Percentiles rank a stretch among this genome's conserved stretches.
Evolutionary conservation across 2,329 filamentous ascomycete genomes (phyloP).

Genomic region (Talaromyces albobiverticillius): DNA sequence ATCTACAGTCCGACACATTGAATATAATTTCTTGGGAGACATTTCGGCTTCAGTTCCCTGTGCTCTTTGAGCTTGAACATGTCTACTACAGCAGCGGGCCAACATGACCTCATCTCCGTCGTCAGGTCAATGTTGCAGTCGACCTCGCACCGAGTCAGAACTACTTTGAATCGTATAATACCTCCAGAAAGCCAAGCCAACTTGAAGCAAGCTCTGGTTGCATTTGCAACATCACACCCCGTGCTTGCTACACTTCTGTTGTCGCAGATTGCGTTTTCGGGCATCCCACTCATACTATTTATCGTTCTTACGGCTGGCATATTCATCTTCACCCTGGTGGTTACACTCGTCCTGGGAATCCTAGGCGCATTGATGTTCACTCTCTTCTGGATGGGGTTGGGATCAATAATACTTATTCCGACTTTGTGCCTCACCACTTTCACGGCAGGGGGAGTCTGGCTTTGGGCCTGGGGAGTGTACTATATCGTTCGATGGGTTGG

Average conservation of each 20-base stretch:
- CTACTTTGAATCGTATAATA: slow-evolving; percentile 51
- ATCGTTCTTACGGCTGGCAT: slow-evolving; percentile 62
- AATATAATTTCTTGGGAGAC: neutral
- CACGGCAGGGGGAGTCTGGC: slow-evolving; percentile 10
- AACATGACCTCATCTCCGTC: slow-evolving; percentile 1
- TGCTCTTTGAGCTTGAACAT: neutral
- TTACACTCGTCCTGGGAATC: slow-evolving; percentile 57
- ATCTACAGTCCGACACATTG: neutral
- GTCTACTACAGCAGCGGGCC: neutral
- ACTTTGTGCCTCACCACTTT: slow-evolving; percentile 10
- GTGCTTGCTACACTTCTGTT: slow-evolving; percentile 67
- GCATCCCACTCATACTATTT: slow-evolving; percentile 68
- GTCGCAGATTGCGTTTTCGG: slow-evolving; percentile 62
- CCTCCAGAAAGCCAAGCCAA: slow-evolving; percentile 60
- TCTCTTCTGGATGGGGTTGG: slow-evolving; percentile 15
- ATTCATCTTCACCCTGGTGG: slow-evolving; percentile 60
- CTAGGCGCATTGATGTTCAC: slow-evolving; percentile 66
- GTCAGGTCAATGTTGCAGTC: slow-evolving; percentile 11
- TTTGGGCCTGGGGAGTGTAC: slow-evolving; percentile 16
- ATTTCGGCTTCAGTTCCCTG: no score
- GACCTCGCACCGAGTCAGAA: neutral
- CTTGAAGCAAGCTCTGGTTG: slow-evolving; percentile 51
- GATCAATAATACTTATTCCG: slow-evolving; percentile 16
- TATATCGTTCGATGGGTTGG: slow-evolving; percentile 10
- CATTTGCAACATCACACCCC: slow-evolving; percentile 63